phyloP scores from a whole-genome alignment of 2,329 filamentous ascomycete genomes.

The Claviceps sp. region DNA sequence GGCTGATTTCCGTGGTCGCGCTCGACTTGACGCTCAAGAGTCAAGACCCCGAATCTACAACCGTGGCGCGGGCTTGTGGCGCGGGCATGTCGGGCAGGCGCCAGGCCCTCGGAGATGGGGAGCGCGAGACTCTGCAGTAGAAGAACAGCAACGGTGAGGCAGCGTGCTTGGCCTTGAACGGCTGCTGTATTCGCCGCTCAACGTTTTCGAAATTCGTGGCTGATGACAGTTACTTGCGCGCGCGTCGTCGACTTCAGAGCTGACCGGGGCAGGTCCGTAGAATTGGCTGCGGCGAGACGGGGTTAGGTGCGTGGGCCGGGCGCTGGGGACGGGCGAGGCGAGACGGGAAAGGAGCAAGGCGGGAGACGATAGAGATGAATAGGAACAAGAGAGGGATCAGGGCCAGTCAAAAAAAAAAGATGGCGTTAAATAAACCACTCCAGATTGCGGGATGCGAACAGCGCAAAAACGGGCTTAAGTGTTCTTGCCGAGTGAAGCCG shows the following conservation, averaged over 20 bases:
- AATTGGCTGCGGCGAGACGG: neutral
- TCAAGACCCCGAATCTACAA: neutral
- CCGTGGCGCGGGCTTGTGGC: conserved; percentile 3
- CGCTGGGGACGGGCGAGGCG: neutral
- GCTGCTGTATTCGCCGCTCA: neutral
- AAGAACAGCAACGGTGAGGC: neutral
- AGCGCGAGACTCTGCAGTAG: neutral
- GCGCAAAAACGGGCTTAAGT: neutral
- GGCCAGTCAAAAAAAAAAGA: neutral
- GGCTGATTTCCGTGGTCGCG: no score
- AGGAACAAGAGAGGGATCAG: neutral
- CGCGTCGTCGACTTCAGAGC: neutral
- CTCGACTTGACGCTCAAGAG: no score
- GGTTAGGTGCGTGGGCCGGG: neutral
- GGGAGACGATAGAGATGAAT: neutral
- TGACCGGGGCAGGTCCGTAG: neutral
- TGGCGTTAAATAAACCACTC: neutral
- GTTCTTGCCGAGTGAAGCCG: neutral
- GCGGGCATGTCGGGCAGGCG: conserved; percentile 4
- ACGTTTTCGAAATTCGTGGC: no score
- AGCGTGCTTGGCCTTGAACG: neutral
- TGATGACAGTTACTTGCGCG: no score
- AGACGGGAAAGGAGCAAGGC: neutral
- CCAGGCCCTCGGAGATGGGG: neutral
- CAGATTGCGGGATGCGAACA: neutral